These are phyloP conservation scores for Umbelopsis sp. DNA, from an alignment of 371 early-diverging fungal species.

Conservation along the genomic window DNA sequence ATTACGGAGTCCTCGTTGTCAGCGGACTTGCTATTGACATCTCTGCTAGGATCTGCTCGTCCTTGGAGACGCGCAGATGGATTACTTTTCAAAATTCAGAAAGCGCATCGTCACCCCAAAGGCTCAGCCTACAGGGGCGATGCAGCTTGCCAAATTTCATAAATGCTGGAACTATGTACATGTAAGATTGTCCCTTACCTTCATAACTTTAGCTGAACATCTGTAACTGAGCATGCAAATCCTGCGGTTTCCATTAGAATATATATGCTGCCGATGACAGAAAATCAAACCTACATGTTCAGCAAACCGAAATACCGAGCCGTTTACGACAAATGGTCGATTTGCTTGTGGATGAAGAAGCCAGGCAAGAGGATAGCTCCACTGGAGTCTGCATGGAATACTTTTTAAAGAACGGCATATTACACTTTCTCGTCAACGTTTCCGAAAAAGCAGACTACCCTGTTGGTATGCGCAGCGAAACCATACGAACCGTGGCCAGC, in stretches of 20 bases:
- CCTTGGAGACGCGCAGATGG: constrained; percentile 42
- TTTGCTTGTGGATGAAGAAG: constrained; percentile 90
- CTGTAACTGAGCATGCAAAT: not conserved
- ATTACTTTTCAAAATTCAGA: constrained; percentile 71
- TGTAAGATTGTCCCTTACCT: constrained; percentile 44
- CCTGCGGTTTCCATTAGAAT: constrained; percentile 38
- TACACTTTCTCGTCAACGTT: constrained; percentile 78
- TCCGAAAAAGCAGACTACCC: constrained; percentile 83
- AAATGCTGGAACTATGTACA: constrained; percentile 76
- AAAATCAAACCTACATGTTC: constrained; percentile 59
- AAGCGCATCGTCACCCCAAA: constrained; percentile 68
- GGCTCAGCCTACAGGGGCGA: constrained; percentile 63
- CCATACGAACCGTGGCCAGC: constrained; percentile 78
- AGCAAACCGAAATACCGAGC: constrained; percentile 80
- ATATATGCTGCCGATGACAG: constrained; percentile 62
- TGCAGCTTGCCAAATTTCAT: constrained; percentile 75
- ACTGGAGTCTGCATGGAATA: constrained; percentile 93
- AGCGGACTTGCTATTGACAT: constrained; percentile 16
- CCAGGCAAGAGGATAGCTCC: constrained; percentile 66
- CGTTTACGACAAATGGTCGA: constrained; percentile 85
- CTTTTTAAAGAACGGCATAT: constrained; percentile 81
- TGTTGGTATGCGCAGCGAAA: constrained; percentile 82
- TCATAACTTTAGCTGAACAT: not conserved
- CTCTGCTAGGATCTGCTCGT: constrained; percentile 15
- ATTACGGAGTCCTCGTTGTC: not conserved